Percentiles rank a stretch among this genome's conserved stretches.
These are phyloP conservation scores for Dryadomyces sulphureus DNA, from an alignment of 2,329 filamentous ascomycete species.

Conservation along the genomic window DNA sequence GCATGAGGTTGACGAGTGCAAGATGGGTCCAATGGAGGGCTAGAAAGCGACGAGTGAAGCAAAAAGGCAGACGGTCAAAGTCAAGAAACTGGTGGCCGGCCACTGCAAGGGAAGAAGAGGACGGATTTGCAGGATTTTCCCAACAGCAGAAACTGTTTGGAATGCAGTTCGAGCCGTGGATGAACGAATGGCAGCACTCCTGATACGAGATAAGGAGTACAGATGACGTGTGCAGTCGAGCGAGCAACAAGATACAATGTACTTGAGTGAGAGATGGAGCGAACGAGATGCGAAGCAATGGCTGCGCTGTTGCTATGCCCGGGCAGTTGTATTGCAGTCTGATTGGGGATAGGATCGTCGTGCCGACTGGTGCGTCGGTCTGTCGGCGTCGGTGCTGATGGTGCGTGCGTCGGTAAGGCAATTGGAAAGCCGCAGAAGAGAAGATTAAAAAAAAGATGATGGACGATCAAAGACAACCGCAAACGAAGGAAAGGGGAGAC, in stretches of 20 bases:
- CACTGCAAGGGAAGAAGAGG: neutral
- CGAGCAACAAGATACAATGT: too few relatives aligned
- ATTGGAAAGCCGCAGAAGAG: neutral
- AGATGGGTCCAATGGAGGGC: neutral
- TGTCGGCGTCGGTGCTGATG: neutral
- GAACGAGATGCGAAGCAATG: neutral
- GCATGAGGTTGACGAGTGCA: neutral
- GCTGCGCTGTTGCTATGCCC: too few relatives aligned
- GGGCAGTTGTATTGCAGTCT: neutral
- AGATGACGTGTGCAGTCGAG: neutral
- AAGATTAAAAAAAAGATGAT: neutral
- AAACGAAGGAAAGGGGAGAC: neutral
- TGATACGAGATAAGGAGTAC: neutral
- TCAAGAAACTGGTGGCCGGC: neutral
- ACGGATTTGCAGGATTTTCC: too few relatives aligned
- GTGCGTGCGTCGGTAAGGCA: neutral
- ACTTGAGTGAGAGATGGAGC: neutral
- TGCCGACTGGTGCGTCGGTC: neutral
- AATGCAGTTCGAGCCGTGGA: too few relatives aligned
- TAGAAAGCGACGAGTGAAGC: neutral
- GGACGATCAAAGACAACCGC: neutral
- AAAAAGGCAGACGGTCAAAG: neutral
- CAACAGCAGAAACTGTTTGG: neutral
- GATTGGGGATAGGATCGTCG: neutral
- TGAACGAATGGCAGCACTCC: neutral